Base-by-base conservation (phyloP, 306 rosid genomes). In the Alnus glutinosa region DNA sequence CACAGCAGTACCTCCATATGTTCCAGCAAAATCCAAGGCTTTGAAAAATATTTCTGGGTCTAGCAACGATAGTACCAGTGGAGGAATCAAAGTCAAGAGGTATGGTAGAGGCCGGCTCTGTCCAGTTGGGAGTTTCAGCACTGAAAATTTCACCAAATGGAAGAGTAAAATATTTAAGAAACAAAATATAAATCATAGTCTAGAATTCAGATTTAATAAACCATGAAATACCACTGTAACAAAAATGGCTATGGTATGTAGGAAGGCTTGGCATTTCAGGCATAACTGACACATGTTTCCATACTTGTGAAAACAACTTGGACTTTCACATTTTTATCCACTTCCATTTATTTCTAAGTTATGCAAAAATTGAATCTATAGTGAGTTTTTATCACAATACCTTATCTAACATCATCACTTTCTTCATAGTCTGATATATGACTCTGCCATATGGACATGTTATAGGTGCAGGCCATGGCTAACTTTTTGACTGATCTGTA, bases 21-120 rank as follows among this genome's bases (percentile, higher is more conserved):
- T 86, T 82, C 93, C 92, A 71, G 98, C 91, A 67, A 90, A 81
- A 85, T 90, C 96, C 79, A 91, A 77, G 80, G 96, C 92, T 78
- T 88, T 89, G 48, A 89, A 89, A 78, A 89, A 86, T 83, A 90
- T 88, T 83, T 92, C 92, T 37, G 96, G 96, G 73, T 90, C 92
- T 23, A 89, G 82, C 79, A 89, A 73, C 77, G 97, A 82, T 55
- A 91, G 80, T 71, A 77, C 32, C 73, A 90, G 73, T 46, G 97
- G 97, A 54, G 98, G 95, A 34, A 87, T 16, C 81, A 89, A 79
- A 30, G 92, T 90, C 59, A 89, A 77, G 44, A 88, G 63, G 55
- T 83, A 91, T 6, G 95, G 91, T 39, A 91, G 74, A 55, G 98
- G 92, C 57, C 15, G 82, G 75, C 80, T 86, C 79, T 81, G 86